Evolutionary conservation across 495 filamentous ascomycete species (phyloP).

Genomic region (Chaetomium cochliodes): DNA sequence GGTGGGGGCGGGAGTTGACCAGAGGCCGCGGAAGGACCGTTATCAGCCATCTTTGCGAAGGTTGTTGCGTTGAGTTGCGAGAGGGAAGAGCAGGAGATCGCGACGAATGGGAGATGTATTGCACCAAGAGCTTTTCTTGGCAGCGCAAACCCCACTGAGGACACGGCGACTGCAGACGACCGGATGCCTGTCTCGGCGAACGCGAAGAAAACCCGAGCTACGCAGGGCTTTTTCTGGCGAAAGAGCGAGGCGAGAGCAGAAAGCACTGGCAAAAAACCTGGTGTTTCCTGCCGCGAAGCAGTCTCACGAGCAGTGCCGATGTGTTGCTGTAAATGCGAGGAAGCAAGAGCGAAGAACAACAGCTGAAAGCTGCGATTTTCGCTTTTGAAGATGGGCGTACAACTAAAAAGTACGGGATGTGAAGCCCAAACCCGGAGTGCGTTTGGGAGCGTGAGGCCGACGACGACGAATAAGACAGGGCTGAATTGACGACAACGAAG

Average conservation of each 20-base stretch:
- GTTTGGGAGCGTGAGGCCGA: conserved; percentile 24
- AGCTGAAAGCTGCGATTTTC: conserved; percentile 6
- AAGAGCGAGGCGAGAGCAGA: conserved; percentile 8
- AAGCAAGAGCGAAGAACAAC: conserved; percentile 5
- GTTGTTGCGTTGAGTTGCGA: conserved; percentile 6
- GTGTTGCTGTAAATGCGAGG: conserved; percentile 8
- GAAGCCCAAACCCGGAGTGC: conserved; percentile 9
- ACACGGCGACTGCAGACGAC: conserved; percentile 14
- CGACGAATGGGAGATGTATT: conserved; percentile 20
- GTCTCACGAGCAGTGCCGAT: neutral
- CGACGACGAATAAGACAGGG: conserved; percentile 26
- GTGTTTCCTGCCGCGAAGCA: neutral
- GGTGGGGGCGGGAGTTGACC: conserved; percentile 64
- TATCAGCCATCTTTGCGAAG: conserved; percentile 63
- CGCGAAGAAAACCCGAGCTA: conserved; percentile 1
- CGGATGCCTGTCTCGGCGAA: conserved; percentile 7
- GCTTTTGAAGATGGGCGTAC: conserved; percentile 13
- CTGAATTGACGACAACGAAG: conserved; percentile 11
- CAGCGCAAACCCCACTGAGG: conserved; percentile 26
- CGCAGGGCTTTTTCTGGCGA: neutral
- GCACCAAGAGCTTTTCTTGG: conserved; percentile 23
- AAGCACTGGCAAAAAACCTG: neutral
- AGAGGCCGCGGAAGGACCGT: conserved; percentile 52
- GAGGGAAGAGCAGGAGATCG: conserved; percentile 12
- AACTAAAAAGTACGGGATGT: conserved; percentile 24